These are phyloP conservation scores for Pholiota adiposa DNA, from an alignment of 1,284 basidiomycete species.

Conservation along the genomic window DNA sequence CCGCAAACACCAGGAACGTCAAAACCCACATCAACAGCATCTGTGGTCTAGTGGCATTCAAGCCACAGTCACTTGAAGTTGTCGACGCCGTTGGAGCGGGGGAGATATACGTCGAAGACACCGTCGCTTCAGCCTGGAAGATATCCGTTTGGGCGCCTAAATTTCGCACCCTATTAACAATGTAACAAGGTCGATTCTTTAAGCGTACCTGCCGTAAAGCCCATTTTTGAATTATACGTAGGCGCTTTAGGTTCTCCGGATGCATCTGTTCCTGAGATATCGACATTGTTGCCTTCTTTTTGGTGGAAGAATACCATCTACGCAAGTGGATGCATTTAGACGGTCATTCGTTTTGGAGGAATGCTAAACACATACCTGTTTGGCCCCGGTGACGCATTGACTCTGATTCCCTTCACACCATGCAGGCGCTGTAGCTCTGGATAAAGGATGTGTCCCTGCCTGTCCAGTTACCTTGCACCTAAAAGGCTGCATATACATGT, in stretches of 20 bases:
- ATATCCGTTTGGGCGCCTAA: slow-evolving; percentile 27
- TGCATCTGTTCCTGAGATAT: slow-evolving; percentile 33
- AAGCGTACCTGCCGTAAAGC: slow-evolving; percentile 36
- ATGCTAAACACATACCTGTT: slow-evolving; percentile 26
- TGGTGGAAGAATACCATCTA: slow-evolving; percentile 37
- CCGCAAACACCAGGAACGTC: neutral
- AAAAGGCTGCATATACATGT: slow-evolving; percentile 43
- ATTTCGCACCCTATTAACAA: neutral
- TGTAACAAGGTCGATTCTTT: neutral
- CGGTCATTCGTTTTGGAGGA: neutral
- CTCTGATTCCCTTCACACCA: slow-evolving; percentile 36
- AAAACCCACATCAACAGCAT: no score
- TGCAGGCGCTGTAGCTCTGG: slow-evolving; percentile 29
- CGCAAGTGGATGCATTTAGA: neutral
- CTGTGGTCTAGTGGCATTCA: neutral
- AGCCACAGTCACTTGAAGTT: neutral
- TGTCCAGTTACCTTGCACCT: slow-evolving; percentile 37
- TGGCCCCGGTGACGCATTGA: slow-evolving; percentile 37
- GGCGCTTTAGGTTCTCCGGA: slow-evolving; percentile 34
- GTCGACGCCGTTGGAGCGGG: neutral
- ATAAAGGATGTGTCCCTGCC: neutral
- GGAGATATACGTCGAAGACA: neutral
- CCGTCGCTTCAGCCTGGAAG: slow-evolving; percentile 10
- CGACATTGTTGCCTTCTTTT: slow-evolving; percentile 40
- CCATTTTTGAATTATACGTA: slow-evolving; percentile 38